A percentile compares a stretch with the other conserved stretches of the same genome.
Conservation (phyloP, 306 rosid species). For the Arachis stenosperma region DNA sequence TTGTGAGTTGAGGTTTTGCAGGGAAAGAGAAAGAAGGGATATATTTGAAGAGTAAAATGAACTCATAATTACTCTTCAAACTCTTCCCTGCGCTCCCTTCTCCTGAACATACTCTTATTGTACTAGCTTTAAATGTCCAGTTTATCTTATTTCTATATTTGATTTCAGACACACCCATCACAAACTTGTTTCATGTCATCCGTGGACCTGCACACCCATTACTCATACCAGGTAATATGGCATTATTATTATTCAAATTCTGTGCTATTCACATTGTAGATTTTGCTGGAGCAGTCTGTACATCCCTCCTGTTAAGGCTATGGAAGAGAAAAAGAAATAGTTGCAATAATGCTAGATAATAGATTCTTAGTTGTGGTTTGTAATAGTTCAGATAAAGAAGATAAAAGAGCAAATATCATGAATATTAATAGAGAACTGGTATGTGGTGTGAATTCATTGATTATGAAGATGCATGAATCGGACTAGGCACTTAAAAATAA, state of each 20-base stretch:
- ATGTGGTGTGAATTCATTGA: too few species aligned
- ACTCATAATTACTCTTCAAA: too few species aligned
- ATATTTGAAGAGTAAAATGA: too few species aligned
- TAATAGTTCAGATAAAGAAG: conserved; percentile 16
- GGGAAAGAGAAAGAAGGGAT: too few species aligned
- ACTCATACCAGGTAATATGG: conserved; percentile 90
- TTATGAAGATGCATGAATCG: too few species aligned
- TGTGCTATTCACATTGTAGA: conserved; percentile 12
- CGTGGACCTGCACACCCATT: conserved; percentile 97
- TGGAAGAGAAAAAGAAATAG: conserved; percentile 23
- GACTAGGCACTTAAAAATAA: too few species aligned
- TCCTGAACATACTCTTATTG: neutral
- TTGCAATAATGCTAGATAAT: conserved; percentile 5
- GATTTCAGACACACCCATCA: conserved; percentile 90
- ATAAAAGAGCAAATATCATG: neutral
- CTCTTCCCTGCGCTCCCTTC: too few species aligned
- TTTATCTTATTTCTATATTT: conserved; percentile 40
- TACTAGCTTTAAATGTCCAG: conserved; percentile 27
- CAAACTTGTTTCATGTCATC: conserved; percentile 99
- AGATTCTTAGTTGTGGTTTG: conserved; percentile 2
- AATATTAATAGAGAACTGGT: too few species aligned
- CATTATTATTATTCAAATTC: conserved; percentile 27
- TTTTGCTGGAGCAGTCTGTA: neutral
- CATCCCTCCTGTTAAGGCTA: conserved; percentile 9
- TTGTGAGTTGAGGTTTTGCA: too few species aligned